Evolutionary conservation across 2,329 filamentous ascomycete species (phyloP), one percentile per base, ranked within the genome.

Genomic region (Aureobasidium pullulans): DNA sequence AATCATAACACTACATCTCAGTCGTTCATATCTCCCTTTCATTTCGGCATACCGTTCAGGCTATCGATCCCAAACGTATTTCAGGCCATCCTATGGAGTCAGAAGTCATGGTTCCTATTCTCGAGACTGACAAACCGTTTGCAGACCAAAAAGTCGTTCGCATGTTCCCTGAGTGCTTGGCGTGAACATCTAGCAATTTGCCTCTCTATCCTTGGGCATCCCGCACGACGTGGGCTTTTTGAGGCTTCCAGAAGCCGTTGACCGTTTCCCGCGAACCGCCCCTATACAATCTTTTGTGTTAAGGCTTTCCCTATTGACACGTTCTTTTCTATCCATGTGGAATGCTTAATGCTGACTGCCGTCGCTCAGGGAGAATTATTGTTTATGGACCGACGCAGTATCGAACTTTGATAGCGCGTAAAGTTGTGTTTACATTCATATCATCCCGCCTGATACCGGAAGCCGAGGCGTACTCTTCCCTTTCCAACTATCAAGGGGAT

Each of bases 31-130:
- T 54, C 52, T 56, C 52, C 31, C 40, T 46, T 46, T 56, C 52
- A 56, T 56, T 56, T 56, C 52, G 52, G 52, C 52, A 56, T 56
- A 56, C 52, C 52, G 52, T 56, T 56, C 52, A 56, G 52, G 52
- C 52, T 56, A 56, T 56, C 52, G 52, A 56, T 56, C 52, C 39
- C 36, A 15, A 56, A 56, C 52, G 52, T 56, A 32, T 37, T 28
- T 36, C 31, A 36, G 40, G n/a, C 32, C 40, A 37, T 46, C 11
- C 31, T 16, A 15, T 4, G 31, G 16, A 37, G 52, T 28, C 52
- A 56, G 29, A 56, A 56, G 52, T 56, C 52, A 32, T 56, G 40
- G 52, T 40, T 36, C 16, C 13, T 31, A 28, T 56, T 16, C 9
- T 10, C 8, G 10, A 44, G 39, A 36, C 37, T 44, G 39, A 56